phyloP scores from a whole-genome alignment of 2,329 filamentous ascomycete genomes.

The Aspergillus sergii region DNA sequence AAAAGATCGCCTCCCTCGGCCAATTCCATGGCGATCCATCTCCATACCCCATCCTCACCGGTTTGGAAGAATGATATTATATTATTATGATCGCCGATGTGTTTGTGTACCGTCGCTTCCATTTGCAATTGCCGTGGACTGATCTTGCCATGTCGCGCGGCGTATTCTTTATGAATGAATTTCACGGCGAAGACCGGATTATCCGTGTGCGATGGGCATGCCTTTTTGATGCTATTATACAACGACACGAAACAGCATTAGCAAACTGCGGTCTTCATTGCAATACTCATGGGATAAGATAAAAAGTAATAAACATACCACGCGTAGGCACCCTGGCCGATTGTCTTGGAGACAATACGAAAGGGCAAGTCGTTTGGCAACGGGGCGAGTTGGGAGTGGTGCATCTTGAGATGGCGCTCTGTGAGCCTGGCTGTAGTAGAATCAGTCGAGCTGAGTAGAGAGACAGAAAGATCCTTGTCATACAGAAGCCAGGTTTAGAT shows the following conservation, averaged over 20 bases:
- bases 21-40: slow-evolving; percentile 98
- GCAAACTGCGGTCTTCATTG: slow-evolving; percentile 12
- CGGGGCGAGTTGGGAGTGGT: slow-evolving; percentile 85
- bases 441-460: not conserved
- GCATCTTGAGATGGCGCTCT: slow-evolving; percentile 46
- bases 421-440: slow-evolving; percentile 1
- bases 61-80: slow-evolving; percentile 91
- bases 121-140: slow-evolving; percentile 86
- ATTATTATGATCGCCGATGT: slow-evolving; percentile 86
- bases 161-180: slow-evolving; percentile 97
- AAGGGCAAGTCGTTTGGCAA: slow-evolving; percentile 85
- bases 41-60: slow-evolving; percentile 83
- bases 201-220: slow-evolving; percentile 69
- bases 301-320: slow-evolving; percentile 61
- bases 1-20: slow-evolving; percentile 95
- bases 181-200: slow-evolving; percentile 93
- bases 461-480: slow-evolving; percentile 1
- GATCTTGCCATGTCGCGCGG: slow-evolving; percentile 83
- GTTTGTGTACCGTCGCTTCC: slow-evolving; percentile 87
- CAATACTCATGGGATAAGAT: not conserved
- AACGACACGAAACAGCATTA: not conserved
- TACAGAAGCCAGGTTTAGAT: not conserved
- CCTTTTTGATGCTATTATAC: slow-evolving; percentile 84
- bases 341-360: slow-evolving; percentile 92
- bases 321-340: slow-evolving; percentile 94